phyloP scores from a whole-genome alignment of 2,329 filamentous ascomycete genomes.

The Cladophialophora bantiana region DNA sequence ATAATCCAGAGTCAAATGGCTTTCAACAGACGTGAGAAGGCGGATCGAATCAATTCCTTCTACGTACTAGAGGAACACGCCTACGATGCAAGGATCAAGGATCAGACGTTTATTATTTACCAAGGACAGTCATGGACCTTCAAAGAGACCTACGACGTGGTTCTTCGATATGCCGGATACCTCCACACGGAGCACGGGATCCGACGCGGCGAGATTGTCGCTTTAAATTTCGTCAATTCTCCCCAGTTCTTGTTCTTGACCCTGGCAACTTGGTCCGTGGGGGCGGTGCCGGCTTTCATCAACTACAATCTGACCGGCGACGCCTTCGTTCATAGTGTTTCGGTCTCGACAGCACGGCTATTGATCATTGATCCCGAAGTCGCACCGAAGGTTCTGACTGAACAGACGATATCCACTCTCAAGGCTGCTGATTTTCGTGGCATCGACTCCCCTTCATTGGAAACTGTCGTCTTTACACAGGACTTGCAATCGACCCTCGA shows the following conservation, averaged over 20 bases:
- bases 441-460: constrained; percentile 48
- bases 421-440: too few relatives aligned
- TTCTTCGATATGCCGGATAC: constrained; percentile 77
- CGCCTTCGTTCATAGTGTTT: constrained; percentile 75
- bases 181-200: constrained; percentile 70
- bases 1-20: too few relatives aligned
- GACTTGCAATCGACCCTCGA: constrained; percentile 58
- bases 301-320: constrained; percentile 80
- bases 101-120: too few relatives aligned
- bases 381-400: constrained; percentile 55
- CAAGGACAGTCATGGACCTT: too few relatives aligned
- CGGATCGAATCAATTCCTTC: too few relatives aligned
- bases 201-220: constrained; percentile 76
- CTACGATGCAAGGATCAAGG: too few relatives aligned
- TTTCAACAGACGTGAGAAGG: too few relatives aligned
- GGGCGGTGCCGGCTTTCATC: constrained; percentile 82
- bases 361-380: constrained; percentile 53
- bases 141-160: constrained; percentile 59
- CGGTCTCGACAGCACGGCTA: constrained; percentile 69
- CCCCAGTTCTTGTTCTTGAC: constrained; percentile 76
- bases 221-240: constrained; percentile 80
- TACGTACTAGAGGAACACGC: too few relatives aligned
- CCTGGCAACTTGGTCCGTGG: constrained; percentile 81
- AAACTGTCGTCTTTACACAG: constrained; percentile 67
- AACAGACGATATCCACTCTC: constrained; percentile 44